Conservation (phyloP, 352 stramenopile species). For the Phytopythium boreale region DNA sequence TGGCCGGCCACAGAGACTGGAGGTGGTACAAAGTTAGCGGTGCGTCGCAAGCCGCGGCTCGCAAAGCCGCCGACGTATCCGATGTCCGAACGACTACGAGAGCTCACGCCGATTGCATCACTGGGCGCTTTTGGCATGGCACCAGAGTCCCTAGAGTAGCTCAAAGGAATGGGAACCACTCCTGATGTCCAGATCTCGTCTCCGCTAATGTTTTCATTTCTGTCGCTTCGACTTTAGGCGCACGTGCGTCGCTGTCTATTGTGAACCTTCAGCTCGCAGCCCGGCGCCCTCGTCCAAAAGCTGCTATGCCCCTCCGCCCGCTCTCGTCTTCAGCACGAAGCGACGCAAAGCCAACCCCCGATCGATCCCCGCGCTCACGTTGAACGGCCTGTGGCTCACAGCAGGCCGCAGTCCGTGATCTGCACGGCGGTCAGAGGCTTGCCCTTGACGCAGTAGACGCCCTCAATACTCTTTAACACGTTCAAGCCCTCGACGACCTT, state of each 20-base stretch:
- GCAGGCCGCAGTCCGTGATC: constrained; percentile 75
- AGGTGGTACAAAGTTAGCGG: too few species aligned
- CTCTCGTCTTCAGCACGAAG: too few species aligned
- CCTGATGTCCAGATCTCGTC: background rate
- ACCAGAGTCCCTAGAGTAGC: too few species aligned
- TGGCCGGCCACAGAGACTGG: too few species aligned
- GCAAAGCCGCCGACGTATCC: too few species aligned
- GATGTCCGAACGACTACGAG: too few species aligned
- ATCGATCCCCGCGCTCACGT: background rate
- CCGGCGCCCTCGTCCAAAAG: background rate
- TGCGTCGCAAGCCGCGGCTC: too few species aligned
- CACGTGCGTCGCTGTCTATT: background rate
- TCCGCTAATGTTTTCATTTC: constrained; percentile 1
- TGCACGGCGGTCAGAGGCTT: constrained; percentile 79
- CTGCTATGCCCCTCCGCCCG: background rate
- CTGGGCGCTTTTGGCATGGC: too few species aligned
- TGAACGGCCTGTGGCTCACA: constrained; percentile 34
- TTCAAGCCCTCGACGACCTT: constrained; percentile 83
- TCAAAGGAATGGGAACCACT: too few species aligned
- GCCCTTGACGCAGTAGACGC: constrained; percentile 79
- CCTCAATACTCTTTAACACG: constrained; percentile 82
- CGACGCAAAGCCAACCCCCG: too few species aligned
- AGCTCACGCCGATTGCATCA: too few species aligned
- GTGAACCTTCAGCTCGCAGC: background rate
- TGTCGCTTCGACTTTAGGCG: background rate